Evolutionary conservation across 495 filamentous ascomycete species (phyloP).

Genomic region (Trichoderma gamsii): DNA sequence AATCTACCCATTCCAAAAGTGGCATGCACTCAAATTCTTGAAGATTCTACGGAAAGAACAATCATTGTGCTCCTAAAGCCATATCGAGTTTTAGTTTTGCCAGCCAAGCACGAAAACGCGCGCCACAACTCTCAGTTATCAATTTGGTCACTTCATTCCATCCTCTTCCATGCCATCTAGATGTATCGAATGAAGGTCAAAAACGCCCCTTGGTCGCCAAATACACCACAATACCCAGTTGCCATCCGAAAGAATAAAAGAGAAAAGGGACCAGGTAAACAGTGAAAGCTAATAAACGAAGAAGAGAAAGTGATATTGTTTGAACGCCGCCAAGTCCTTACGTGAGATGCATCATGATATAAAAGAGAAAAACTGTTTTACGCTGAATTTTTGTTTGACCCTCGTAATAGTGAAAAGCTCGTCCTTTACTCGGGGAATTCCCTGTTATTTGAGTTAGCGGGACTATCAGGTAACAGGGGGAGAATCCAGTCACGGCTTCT

Average conservation of each 20-base stretch:
- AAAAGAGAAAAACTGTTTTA: neutral
- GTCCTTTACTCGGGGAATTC: slow-evolving; percentile 12
- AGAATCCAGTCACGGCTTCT: neutral
- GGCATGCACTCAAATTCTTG: too few relatives aligned
- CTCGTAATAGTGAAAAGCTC: neutral
- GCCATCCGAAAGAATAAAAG: neutral
- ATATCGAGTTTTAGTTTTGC: too few relatives aligned
- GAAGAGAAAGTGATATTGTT: neutral
- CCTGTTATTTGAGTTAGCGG: neutral
- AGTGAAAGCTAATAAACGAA: neutral
- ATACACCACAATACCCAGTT: neutral
- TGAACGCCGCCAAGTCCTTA: slow-evolving; percentile 1
- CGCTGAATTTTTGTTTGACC: neutral
- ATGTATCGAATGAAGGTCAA: neutral
- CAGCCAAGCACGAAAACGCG: neutral
- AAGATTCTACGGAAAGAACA: too few relatives aligned
- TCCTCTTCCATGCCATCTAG: neutral
- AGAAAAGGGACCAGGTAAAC: neutral
- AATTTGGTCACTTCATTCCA: neutral
- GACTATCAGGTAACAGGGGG: neutral
- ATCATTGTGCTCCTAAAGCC: too few relatives aligned
- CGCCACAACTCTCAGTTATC: neutral
- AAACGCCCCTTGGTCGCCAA: neutral
- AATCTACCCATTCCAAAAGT: too few relatives aligned
- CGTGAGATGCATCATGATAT: neutral